phyloP scores from a whole-genome alignment of 768 basidiomycete species.

The Mycena rebaudengoi region DNA sequence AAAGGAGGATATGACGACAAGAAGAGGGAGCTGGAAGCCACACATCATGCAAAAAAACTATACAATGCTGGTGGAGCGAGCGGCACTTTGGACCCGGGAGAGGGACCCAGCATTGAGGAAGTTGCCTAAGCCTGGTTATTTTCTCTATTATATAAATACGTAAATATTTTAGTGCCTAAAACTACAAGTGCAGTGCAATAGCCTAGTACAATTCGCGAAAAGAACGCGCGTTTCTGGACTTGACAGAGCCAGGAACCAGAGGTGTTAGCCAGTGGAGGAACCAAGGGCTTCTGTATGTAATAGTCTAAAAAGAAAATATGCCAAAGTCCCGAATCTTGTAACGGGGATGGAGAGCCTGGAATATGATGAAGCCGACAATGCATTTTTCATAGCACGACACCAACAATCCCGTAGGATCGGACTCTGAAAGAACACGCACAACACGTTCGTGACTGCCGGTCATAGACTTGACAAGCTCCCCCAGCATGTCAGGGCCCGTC shows the following conservation, averaged over 20 bases:
- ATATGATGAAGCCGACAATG: constrained; percentile 11
- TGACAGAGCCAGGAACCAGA: too few relatives aligned
- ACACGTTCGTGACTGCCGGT: constrained; percentile 9
- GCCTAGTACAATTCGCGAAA: too few relatives aligned
- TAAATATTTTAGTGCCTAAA: too few relatives aligned
- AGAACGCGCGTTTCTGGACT: too few relatives aligned
- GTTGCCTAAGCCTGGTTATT: too few relatives aligned
- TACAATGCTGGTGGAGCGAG: background rate
- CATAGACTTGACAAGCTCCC: constrained; percentile 12
- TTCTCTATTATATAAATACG: too few relatives aligned
- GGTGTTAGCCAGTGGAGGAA: too few relatives aligned
- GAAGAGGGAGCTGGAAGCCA: background rate
- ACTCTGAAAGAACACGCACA: background rate
- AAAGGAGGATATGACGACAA: background rate
- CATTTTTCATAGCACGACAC: constrained; percentile 1
- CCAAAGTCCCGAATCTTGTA: constrained; percentile 21
- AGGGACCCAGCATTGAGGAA: too few relatives aligned
- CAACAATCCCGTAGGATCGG: constrained; percentile 10
- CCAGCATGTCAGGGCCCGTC: constrained; percentile 14
- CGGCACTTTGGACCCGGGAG: too few relatives aligned
- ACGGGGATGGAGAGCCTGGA: constrained; percentile 22
- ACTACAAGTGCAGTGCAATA: too few relatives aligned
- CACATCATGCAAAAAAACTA: background rate
- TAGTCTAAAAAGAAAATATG: constrained; percentile 6
- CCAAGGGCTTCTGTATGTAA: too few relatives aligned